Evolutionary conservation across 2,329 filamentous ascomycete species (phyloP).

Genomic region (Colletotrichum sp.): DNA sequence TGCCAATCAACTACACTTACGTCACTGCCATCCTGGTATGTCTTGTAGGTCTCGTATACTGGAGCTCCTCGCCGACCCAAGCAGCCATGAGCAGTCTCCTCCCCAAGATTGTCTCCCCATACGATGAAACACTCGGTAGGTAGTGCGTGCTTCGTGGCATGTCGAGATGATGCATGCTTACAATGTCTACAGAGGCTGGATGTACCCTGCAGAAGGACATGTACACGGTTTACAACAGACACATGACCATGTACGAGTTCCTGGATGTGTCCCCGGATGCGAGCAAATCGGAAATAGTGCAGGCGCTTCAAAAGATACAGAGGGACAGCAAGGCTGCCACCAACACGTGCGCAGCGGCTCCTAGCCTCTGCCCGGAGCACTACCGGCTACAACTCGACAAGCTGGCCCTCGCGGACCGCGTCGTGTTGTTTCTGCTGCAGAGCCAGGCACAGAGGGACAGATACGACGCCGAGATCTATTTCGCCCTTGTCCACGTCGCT

Average conservation of each 20-base stretch:
- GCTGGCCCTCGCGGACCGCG: background rate
- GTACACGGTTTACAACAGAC: background rate
- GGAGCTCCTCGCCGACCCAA: background rate
- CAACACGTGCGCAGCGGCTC: background rate
- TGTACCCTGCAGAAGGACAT: background rate
- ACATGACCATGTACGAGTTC: background rate
- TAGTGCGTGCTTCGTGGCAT: rapidly evolving
- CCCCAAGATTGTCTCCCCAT: background rate
- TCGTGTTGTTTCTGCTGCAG: background rate
- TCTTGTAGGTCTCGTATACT: background rate
- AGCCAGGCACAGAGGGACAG: background rate
- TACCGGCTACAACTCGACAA: background rate
- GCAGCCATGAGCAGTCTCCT: background rate
- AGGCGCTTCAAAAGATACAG: background rate
- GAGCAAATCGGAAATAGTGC: background rate
- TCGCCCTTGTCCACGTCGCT: background rate
- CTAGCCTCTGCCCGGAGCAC: background rate
- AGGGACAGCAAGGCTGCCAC: background rate
- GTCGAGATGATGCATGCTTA: background rate
- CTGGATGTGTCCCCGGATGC: background rate
- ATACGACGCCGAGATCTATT: background rate
- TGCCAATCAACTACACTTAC: background rate
- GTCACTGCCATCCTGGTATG: background rate
- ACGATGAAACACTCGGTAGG: background rate
- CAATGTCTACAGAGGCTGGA: background rate